These are phyloP conservation scores for Phialemoniopsis sp. DNA, from an alignment of 2,329 filamentous ascomycete species.

Conservation along the genomic window DNA sequence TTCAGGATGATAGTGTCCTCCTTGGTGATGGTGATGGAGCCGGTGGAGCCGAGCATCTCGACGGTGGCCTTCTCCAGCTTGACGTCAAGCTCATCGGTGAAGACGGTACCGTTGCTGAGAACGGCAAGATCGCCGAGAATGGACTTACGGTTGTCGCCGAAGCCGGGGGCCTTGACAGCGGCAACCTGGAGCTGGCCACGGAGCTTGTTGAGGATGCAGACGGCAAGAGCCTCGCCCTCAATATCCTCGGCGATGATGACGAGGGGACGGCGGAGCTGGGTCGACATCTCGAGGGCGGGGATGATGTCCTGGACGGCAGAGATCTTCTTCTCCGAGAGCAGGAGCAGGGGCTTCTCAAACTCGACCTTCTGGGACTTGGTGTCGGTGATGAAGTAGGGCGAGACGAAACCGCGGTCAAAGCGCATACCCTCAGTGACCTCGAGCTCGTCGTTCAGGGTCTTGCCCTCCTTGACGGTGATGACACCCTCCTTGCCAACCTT, in stretches of 20 bases:
- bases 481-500: slow-evolving; percentile 99
- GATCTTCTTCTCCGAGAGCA: slow-evolving; percentile 99
- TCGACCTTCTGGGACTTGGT: slow-evolving; percentile 98
- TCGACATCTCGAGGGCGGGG: slow-evolving; percentile 93
- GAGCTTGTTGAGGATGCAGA: slow-evolving; percentile 99
- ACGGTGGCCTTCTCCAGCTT: slow-evolving; percentile 98
- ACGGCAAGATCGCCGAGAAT: slow-evolving; percentile 96
- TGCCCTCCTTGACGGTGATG: slow-evolving; percentile 99
- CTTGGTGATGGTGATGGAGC: slow-evolving; percentile 99
- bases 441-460: slow-evolving; percentile 95
- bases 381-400: slow-evolving; percentile 99
- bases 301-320: slow-evolving; percentile 99
- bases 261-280: slow-evolving; percentile 88
- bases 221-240: slow-evolving; percentile 94
- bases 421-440: slow-evolving; percentile 99
- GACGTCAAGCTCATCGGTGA: slow-evolving; percentile 96
- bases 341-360: slow-evolving; percentile 98
- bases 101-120: slow-evolving; percentile 94
- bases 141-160: slow-evolving; percentile 99
- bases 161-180: slow-evolving; percentile 97
- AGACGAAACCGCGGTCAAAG: slow-evolving; percentile 98
- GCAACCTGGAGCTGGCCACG: slow-evolving; percentile 98
- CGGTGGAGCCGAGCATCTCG: slow-evolving; percentile 94
- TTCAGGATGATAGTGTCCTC: slow-evolving; percentile 99
- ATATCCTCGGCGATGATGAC: slow-evolving; percentile 99